Percentiles rank a stretch among this genome's conserved stretches.
Evolutionary conservation across 495 filamentous ascomycete species (phyloP).

Genomic region (Daldinia childiae): DNA sequence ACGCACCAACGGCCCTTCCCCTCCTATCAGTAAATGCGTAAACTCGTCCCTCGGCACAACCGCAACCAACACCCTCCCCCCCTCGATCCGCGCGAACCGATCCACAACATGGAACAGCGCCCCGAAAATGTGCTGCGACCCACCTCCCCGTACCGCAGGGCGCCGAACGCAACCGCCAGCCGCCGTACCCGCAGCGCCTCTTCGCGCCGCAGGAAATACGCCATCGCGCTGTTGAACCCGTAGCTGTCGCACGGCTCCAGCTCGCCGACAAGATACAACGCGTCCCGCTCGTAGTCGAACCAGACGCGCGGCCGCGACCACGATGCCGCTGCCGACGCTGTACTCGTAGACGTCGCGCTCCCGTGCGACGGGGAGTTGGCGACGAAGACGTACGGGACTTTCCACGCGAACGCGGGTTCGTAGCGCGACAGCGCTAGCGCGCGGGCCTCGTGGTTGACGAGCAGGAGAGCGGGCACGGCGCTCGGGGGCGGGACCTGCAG

Average conservation of each 20-base stretch:
- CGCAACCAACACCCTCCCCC: slow-evolving; percentile 45
- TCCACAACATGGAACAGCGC: slow-evolving; percentile 55
- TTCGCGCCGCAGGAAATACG: slow-evolving; percentile 51
- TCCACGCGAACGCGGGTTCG: slow-evolving; percentile 55
- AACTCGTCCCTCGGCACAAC: slow-evolving; percentile 46
- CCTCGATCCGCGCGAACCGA: slow-evolving; percentile 44
- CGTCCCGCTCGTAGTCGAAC: slow-evolving; percentile 54
- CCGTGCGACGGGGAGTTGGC: slow-evolving; percentile 4
- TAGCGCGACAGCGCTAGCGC: slow-evolving; percentile 53
- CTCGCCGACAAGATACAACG: slow-evolving; percentile 52
- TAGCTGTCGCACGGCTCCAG: slow-evolving; percentile 53
- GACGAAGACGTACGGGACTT: slow-evolving; percentile 44
- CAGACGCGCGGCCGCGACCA: slow-evolving; percentile 45
- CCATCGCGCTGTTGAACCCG: slow-evolving; percentile 55
- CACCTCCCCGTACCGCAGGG: slow-evolving; percentile 46
- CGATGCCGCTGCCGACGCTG: not conserved
- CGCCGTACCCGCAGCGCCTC: slow-evolving; percentile 49
- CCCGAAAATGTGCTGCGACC: slow-evolving; percentile 51
- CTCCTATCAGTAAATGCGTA: slow-evolving; percentile 39
- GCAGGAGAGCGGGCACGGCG: slow-evolving; percentile 51
- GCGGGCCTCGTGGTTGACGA: slow-evolving; percentile 54
- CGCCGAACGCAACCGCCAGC: slow-evolving; percentile 49
- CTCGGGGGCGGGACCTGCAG: not conserved
- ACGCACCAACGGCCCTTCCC: slow-evolving; percentile 26
- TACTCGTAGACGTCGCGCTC: not conserved